Evolutionary conservation across 805 yeast species (phyloP).

Genomic region (Yarrowia deformans): DNA sequence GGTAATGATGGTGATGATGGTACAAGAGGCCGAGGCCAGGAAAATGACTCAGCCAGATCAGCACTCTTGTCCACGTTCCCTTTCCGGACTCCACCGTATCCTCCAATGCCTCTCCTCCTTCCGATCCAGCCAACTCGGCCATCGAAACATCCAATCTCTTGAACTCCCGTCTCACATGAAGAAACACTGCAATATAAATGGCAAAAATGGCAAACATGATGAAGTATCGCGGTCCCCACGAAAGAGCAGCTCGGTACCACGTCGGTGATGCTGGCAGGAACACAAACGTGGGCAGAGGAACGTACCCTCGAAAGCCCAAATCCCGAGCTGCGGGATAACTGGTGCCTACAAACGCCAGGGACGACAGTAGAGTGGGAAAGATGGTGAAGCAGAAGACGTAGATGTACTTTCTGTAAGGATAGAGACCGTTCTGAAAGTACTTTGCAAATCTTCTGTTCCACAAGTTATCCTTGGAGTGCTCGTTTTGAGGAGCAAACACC

Average conservation of each 20-base stretch:
- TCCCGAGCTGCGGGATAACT: constrained; percentile 57
- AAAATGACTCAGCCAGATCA: constrained; percentile 26
- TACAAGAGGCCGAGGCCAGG: constrained; percentile 28
- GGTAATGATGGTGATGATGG: constrained; percentile 5
- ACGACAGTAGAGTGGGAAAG: constrained; percentile 71
- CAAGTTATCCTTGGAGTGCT: constrained; percentile 63
- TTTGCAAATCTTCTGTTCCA: constrained; percentile 26
- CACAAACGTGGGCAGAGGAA: constrained; percentile 74
- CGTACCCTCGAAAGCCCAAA: constrained; percentile 40
- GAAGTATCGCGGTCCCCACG: constrained; percentile 83
- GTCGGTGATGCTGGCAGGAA: constrained; percentile 73
- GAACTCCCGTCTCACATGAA: constrained; percentile 61
- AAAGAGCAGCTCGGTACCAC: constrained; percentile 75
- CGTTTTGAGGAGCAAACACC: constrained; percentile 67
- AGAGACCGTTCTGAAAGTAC: constrained; percentile 59
- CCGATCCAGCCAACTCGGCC: constrained; percentile 46
- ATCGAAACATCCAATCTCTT: constrained; percentile 46
- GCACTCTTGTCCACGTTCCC: constrained; percentile 12
- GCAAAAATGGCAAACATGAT: constrained; percentile 67
- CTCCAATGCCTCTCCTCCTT: constrained; percentile 13
- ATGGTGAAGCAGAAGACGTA: constrained; percentile 61
- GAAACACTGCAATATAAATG: constrained; percentile 74
- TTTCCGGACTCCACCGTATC: not conserved
- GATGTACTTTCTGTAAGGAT: constrained; percentile 61
- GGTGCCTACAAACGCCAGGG: constrained; percentile 68